Evolutionary conservation across 495 filamentous ascomycete species (phyloP).

Genomic region (Hyphodiscus hymeniophilus): DNA sequence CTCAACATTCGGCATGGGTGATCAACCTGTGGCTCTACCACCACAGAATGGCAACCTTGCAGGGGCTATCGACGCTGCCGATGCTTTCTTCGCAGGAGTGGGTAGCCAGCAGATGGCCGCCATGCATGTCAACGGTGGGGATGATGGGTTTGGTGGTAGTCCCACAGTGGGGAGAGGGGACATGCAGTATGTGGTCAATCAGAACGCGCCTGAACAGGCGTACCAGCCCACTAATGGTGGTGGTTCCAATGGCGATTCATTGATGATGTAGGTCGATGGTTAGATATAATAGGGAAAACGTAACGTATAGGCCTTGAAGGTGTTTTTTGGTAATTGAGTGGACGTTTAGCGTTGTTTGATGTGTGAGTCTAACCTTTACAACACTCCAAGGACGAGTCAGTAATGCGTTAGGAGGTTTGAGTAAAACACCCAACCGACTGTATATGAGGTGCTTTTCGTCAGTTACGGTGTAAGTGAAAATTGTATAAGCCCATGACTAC

Average conservation of each 20-base stretch:
- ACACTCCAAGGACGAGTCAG: no score
- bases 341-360: no score
- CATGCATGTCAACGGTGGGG: conserved; percentile 46
- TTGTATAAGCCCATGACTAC: no score
- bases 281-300: not conserved
- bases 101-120: conserved; percentile 63
- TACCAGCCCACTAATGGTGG: conserved; percentile 44
- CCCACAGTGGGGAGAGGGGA: conserved; percentile 26
- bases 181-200: conserved; percentile 55
- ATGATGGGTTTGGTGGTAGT: conserved; percentile 35
- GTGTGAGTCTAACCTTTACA: no score
- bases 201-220: conserved; percentile 52
- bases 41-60: conserved; percentile 38
- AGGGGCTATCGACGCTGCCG: conserved; percentile 71
- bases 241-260: conserved; percentile 47
- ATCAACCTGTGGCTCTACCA: conserved; percentile 28
- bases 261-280: conserved; percentile 32
- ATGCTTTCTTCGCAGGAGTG: conserved; percentile 74
- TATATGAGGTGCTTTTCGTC: no score
- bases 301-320: not conserved
- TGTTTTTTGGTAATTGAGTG: not conserved
- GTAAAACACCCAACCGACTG: no score
- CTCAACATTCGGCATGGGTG: conserved; percentile 41
- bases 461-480: no score
- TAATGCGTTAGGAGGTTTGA: no score